A percentile compares a stretch with the other conserved stretches of the same genome.
phyloP scores from a whole-genome alignment of 352 stramenopile genomes.

The Globisporangium middletonii region DNA sequence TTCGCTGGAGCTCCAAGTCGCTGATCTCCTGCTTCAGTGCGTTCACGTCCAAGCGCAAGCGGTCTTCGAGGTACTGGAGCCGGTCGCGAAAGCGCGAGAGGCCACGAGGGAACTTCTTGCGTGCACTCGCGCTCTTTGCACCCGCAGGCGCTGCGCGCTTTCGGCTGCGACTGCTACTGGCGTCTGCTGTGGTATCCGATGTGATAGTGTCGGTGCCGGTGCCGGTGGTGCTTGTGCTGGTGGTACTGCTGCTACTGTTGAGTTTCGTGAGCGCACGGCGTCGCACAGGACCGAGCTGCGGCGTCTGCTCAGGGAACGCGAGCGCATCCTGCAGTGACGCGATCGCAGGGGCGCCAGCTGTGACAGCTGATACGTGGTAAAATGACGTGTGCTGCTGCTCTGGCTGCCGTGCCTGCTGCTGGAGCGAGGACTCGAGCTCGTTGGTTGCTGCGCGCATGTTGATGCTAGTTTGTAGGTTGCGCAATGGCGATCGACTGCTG shows the following conservation, averaged over 20 bases:
- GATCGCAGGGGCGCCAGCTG: slow-evolving; percentile 2
- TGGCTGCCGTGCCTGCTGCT: too few species aligned
- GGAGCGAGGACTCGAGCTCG: too few species aligned
- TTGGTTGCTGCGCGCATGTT: too few species aligned
- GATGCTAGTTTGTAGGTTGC: too few species aligned
- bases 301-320: slow-evolving; percentile 5
- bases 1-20: slow-evolving; percentile 17
- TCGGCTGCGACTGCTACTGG: neutral
- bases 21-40: slow-evolving; percentile 18
- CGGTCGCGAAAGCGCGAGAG: slow-evolving; percentile 20
- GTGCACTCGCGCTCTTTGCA: neutral
- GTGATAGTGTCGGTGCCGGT: too few species aligned
- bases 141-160: neutral
- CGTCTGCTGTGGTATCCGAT: neutral
- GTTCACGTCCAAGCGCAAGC: slow-evolving; percentile 23
- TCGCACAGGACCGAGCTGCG: slow-evolving; percentile 3
- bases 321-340: slow-evolving; percentile 8
- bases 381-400: neutral
- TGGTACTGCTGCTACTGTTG: too few species aligned
- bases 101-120: slow-evolving; percentile 10
- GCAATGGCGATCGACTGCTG: too few species aligned
- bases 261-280: neutral
- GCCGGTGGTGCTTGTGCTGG: too few species aligned
- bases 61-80: slow-evolving; percentile 17
- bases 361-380: neutral